phyloP scores from a whole-genome alignment of 345 rosid genomes.

The Litchi chinensis region DNA sequence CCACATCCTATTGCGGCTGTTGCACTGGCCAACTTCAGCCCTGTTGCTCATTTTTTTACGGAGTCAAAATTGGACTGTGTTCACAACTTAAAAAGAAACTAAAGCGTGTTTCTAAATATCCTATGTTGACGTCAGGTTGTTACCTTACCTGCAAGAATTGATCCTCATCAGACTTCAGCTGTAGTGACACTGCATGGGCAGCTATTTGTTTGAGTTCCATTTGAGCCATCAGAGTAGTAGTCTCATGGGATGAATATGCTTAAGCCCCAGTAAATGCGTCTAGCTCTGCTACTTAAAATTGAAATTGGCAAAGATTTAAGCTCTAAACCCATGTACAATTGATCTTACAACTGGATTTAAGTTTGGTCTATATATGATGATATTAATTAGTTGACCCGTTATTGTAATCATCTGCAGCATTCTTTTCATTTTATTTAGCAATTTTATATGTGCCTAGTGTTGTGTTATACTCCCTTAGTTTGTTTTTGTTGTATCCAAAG shows the following conservation, averaged over 20 bases:
- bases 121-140: constrained; percentile 47
- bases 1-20: background rate
- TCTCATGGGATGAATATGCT: background rate
- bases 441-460: too few species aligned
- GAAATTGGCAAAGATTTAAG: background rate
- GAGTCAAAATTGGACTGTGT: too few species aligned
- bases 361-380: background rate
- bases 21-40: too few species aligned
- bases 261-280: background rate
- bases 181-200: constrained; percentile 80
- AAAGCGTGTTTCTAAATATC: background rate
- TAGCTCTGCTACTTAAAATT: too few species aligned
- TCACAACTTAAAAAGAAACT: too few species aligned
- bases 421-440: too few species aligned
- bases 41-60: too few species aligned
- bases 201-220: constrained; percentile 67
- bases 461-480: too few species aligned
- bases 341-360: background rate
- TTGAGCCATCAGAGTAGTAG: constrained; percentile 41
- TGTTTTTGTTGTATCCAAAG: too few species aligned
- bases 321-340: background rate
- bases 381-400: background rate
- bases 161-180: constrained; percentile 69
- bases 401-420: background rate
- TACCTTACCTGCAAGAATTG: constrained; percentile 63